These are phyloP conservation scores for Kazachstania viticola DNA, from an alignment of 805 yeast genomes.

Conservation along the genomic window DNA sequence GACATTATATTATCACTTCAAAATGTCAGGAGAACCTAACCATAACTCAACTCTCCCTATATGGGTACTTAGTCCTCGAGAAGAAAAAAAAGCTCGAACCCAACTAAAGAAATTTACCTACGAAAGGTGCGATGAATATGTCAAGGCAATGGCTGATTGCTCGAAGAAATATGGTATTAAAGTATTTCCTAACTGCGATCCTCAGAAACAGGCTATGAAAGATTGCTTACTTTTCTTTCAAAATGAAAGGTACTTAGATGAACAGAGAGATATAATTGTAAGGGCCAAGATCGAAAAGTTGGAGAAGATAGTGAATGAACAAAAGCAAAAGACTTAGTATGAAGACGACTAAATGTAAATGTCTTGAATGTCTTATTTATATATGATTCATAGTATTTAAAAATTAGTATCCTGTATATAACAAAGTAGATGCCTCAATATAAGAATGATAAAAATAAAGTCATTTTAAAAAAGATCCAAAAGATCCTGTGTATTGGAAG, in stretches of 20 bases:
- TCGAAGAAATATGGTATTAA: constrained; percentile 51
- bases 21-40: not conserved
- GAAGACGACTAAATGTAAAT: no score
- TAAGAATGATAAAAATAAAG: no score
- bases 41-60: constrained; percentile 37
- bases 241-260: constrained; percentile 49
- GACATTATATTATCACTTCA: constrained; percentile 1
- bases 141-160: constrained; percentile 56
- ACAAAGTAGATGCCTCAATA: not conserved
- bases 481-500: constrained; percentile 20
- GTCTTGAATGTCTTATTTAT: no score
- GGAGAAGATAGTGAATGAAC: constrained; percentile 16
- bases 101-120: constrained; percentile 61
- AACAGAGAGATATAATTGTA: constrained; percentile 54
- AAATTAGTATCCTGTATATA: not conserved
- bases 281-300: constrained; percentile 39
- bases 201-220: constrained; percentile 45
- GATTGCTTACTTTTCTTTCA: constrained; percentile 54
- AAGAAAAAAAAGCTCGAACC: constrained; percentile 60
- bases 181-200: constrained; percentile 55
- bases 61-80: constrained; percentile 69
- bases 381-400: not conserved
- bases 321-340: not conserved
- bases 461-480: constrained; percentile 18
- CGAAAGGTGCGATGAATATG: constrained; percentile 54